phyloP scores from a whole-genome alignment of 1,139 yeast genomes.

The Sugiyamaella novakii region DNA sequence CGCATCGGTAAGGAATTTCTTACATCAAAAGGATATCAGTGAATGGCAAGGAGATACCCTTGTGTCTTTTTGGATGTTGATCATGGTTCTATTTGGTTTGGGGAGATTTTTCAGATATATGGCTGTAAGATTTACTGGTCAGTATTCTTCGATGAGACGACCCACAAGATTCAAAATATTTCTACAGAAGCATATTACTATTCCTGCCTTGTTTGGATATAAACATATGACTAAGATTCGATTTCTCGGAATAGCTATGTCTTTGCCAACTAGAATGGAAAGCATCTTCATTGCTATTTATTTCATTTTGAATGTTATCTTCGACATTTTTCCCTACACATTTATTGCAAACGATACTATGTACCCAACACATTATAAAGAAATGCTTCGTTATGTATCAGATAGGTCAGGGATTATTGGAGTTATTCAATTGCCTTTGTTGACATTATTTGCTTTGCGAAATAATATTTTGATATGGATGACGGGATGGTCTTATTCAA shows the following conservation, averaged over 20 bases:
- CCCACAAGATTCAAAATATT: slow-evolving; percentile 31
- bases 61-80: slow-evolving; percentile 42
- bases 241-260: slow-evolving; percentile 34
- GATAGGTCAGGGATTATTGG: slow-evolving; percentile 65
- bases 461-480: slow-evolving; percentile 58
- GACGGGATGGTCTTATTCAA: slow-evolving; percentile 64
- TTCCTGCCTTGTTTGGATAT: slow-evolving; percentile 42
- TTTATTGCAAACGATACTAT: slow-evolving; percentile 46
- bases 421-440: slow-evolving; percentile 57
- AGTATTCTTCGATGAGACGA: slow-evolving; percentile 32
- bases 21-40: slow-evolving; percentile 38
- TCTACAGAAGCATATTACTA: slow-evolving; percentile 33
- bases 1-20: slow-evolving; percentile 31
- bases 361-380: slow-evolving; percentile 46
- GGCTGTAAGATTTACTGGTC: slow-evolving; percentile 34
- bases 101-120: slow-evolving; percentile 28
- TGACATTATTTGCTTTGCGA: slow-evolving; percentile 61
- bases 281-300: slow-evolving; percentile 53
- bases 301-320: slow-evolving; percentile 49
- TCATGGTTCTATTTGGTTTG: slow-evolving; percentile 30
- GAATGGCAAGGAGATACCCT: slow-evolving; percentile 42
- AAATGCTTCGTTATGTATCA: slow-evolving; percentile 51
- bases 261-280: slow-evolving; percentile 68
- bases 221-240: slow-evolving; percentile 37
- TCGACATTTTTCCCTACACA: slow-evolving; percentile 49